Evolutionary conservation across 2,329 filamentous ascomycete species (phyloP).

Genomic region (Ophioceras dolichostomum): DNA sequence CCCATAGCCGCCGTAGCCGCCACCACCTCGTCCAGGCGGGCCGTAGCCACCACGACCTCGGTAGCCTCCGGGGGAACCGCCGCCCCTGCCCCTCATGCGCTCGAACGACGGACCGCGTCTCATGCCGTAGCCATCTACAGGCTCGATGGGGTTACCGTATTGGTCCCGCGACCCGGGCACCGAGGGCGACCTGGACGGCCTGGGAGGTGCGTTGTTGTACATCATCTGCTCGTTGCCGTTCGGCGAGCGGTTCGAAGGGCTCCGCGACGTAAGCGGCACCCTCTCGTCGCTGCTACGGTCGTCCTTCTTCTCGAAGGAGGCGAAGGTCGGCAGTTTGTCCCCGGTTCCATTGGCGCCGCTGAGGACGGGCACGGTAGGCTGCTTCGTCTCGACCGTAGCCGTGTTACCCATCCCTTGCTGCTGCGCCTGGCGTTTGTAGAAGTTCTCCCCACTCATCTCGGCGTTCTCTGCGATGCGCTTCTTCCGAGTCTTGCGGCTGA

Average conservation of each 20-base stretch:
- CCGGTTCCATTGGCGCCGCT: conserved; percentile 39
- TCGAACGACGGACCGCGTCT: conserved; percentile 33
- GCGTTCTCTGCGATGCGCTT: conserved; percentile 86
- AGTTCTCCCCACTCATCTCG: conserved; percentile 94
- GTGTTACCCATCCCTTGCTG: background rate
- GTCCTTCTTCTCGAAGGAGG: conserved; percentile 55
- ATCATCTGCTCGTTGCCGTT: conserved; percentile 27
- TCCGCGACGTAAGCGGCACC: conserved; percentile 55
- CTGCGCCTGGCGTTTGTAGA: conserved; percentile 60
- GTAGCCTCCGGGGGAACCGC: conserved; percentile 32
- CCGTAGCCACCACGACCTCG: conserved; percentile 40
- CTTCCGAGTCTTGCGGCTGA: conserved; percentile 86
- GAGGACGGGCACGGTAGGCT: conserved; percentile 47
- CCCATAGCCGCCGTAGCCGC: conserved; percentile 21
- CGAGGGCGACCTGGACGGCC: conserved; percentile 25
- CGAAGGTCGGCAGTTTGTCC: conserved; percentile 41
- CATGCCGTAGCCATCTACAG: conserved; percentile 31
- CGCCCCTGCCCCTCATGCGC: conserved; percentile 39
- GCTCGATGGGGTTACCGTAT: conserved; percentile 46
- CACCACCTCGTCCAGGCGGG: conserved; percentile 18
- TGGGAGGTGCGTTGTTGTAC: conserved; percentile 17
- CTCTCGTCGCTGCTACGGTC: conserved; percentile 55
- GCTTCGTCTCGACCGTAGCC: conserved; percentile 9
- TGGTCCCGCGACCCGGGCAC: conserved; percentile 33
- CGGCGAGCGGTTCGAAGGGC: conserved; percentile 45